Percentiles rank a stretch among this genome's conserved stretches.
Evolutionary conservation across 257 asterid species (phyloP).

Genomic region (Salvia miltiorrhiza): DNA sequence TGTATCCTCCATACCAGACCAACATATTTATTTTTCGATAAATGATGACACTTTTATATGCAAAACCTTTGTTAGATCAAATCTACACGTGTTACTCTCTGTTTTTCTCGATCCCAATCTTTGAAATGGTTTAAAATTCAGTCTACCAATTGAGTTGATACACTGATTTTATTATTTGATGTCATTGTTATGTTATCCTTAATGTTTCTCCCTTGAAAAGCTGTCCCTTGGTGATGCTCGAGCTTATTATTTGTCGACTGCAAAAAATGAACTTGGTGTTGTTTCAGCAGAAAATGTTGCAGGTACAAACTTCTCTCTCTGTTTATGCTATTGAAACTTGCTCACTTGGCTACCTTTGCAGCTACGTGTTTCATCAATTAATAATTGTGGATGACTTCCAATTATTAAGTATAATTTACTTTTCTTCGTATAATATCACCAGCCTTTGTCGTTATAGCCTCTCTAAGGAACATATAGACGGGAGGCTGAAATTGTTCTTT

Average conservation of each 20-base stretch:
- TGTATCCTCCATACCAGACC: constrained; percentile 50
- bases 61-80: neutral
- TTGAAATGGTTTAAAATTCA: neutral
- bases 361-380: constrained; percentile 5
- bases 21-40: neutral
- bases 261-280: constrained; percentile 88
- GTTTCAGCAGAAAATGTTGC: constrained; percentile 85
- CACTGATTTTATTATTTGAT: neutral
- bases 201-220: constrained; percentile 40
- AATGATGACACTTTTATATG: too few relatives aligned
- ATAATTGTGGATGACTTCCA: neutral
- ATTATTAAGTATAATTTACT: too few relatives aligned
- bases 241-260: constrained; percentile 88
- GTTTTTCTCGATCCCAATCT: neutral
- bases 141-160: neutral
- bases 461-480: neutral
- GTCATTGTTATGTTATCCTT: constrained; percentile 31
- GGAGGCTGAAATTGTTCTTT: neutral
- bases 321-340: neutral
- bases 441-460: neutral
- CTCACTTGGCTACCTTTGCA: neutral
- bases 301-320: constrained; percentile 42
- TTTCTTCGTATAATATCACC: too few relatives aligned
- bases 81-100: neutral
- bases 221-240: constrained; percentile 98